Base-by-base conservation (phyloP, 768 basidiomycete species). In the Sarcomyxa edulis region DNA sequence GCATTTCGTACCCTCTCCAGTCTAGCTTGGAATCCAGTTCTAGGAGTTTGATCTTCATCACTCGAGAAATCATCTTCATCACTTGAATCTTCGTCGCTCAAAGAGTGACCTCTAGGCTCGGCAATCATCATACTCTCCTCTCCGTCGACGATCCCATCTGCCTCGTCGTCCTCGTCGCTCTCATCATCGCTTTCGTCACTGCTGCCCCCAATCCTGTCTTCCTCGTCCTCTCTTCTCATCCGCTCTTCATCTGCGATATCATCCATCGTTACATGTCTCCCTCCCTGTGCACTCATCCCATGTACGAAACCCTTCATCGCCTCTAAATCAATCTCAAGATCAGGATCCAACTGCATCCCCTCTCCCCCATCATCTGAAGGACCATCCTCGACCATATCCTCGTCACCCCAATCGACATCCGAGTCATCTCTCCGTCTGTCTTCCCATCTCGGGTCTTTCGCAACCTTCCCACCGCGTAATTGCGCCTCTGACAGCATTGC, bases 261-360 rank as follows among this genome's bases (percentile, higher is more conserved):
- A 49, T 79, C 82, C 60, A 79, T 76, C n/a, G 79, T 81, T 32
- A 72, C 58, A 44, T 70, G 68, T 31, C 43, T 47, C 4, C 68
- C 69, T 5, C 74, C 77, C 15, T 66, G 55, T 6, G 46, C 19
- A 1, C 62, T 66, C 41, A 72, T 69, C 5, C 80, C 68, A 35
- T 62, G 50, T 28, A 73, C 61, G 42, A 84, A 84, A 10, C 58
- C 51, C 42, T 57, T 53, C 80, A 85, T 74, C 15, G 74, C 75
- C 3, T 56, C 52, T 30, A 64, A 28, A 47, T 70, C 64, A 7
- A 69, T 27, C 7, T 68, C 67, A 28, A 79, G 35, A 16, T 85
- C 82, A 0, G 64, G 59, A 43, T 88, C 85, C 14, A 87, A 54
- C 2, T 74, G 71, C 84, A 87, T 88, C 15, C 68, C 81, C 37